phyloP scores from a whole-genome alignment of 2,329 filamentous ascomycete genomes.

The Thielaviopsis ethacetica region DNA sequence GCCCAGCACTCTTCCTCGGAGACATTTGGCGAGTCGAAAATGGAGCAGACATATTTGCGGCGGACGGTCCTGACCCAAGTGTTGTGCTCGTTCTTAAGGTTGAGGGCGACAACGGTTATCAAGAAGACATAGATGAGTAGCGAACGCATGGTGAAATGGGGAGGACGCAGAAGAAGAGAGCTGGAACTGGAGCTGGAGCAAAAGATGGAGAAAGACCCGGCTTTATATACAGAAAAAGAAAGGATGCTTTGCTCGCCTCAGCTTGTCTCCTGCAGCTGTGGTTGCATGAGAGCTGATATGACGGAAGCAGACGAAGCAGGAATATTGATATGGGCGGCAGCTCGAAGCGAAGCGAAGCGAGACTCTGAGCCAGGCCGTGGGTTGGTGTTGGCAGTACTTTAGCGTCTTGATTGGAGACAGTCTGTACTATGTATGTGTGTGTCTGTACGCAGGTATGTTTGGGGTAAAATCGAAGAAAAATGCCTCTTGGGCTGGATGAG shows the following conservation, averaged over 20 bases:
- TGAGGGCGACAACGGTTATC: constrained; percentile 7
- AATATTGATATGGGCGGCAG: background rate
- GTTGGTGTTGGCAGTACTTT: background rate
- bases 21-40: constrained; percentile 10
- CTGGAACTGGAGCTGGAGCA: background rate
- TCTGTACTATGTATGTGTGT: too few relatives aligned
- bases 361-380: too few relatives aligned
- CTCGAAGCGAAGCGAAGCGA: background rate
- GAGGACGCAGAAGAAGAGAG: background rate
- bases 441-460: too few relatives aligned
- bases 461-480: background rate
- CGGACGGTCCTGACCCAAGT: constrained; percentile 3
- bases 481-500: background rate
- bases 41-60: constrained; percentile 11
- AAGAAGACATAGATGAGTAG: constrained; percentile 8
- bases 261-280: background rate
- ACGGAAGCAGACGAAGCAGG: background rate
- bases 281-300: background rate
- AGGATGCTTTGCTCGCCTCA: background rate
- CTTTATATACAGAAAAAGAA: background rate
- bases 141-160: constrained; percentile 1
- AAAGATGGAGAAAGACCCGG: background rate
- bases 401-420: background rate
- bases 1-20: constrained; percentile 8
- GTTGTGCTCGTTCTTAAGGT: constrained; percentile 1